Conservation (phyloP, 176 grass and related monocot genomes). For the Carex kokanica region DNA sequence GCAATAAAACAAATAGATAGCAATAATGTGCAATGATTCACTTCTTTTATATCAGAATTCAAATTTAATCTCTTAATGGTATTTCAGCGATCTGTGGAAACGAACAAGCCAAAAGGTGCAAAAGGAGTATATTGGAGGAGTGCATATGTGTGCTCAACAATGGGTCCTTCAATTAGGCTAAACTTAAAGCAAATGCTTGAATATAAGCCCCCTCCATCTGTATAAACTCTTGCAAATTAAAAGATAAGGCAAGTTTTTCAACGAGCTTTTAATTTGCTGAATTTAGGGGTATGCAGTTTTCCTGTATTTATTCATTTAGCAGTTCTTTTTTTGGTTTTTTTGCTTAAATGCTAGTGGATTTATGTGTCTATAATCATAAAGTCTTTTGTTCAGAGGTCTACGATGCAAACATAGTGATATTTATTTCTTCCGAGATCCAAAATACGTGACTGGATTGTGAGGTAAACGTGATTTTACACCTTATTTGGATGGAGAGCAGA, state of each 20-base stretch:
- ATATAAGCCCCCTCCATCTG: slow-evolving; percentile 25
- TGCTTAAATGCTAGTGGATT: neutral
- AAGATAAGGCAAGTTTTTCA: neutral
- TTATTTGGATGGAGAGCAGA: no score
- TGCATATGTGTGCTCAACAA: slow-evolving; percentile 78
- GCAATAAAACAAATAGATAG: neutral
- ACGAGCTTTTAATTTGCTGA: neutral
- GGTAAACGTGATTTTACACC: neutral
- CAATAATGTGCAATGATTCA: neutral
- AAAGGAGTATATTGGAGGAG: slow-evolving; percentile 98
- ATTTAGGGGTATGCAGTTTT: slow-evolving; percentile 1
- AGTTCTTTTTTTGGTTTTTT: neutral
- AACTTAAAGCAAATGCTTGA: slow-evolving; percentile 95
- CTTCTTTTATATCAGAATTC: neutral
- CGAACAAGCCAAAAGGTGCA: slow-evolving; percentile 96
- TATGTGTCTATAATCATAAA: slow-evolving; percentile 13
- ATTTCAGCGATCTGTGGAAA: slow-evolving; percentile 72
- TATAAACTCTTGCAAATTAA: neutral
- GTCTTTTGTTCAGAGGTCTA: neutral
- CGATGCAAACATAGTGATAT: neutral
- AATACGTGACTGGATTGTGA: neutral
- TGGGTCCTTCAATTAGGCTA: slow-evolving; percentile 89
- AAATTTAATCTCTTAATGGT: slow-evolving; percentile 6
- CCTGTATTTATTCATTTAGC: slow-evolving; percentile 22
- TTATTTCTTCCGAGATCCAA: neutral